Evolutionary conservation across 2,329 filamentous ascomycete species (phyloP).

Genomic region (Penicillium sp.): DNA sequence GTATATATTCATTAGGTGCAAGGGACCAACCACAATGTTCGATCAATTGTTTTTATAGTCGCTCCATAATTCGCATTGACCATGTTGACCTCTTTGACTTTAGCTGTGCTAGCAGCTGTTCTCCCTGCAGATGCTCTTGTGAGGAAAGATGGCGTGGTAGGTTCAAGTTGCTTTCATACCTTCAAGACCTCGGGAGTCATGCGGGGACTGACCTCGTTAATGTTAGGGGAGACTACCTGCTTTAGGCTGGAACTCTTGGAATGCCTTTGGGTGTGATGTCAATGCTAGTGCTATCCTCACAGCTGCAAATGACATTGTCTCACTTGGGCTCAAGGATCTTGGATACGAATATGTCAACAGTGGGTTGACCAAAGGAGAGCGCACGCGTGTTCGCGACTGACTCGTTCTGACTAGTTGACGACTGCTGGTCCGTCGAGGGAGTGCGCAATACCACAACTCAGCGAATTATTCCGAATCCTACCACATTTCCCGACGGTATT

Average conservation of each 20-base stretch:
- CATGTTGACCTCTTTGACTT: constrained; percentile 12
- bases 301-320: constrained; percentile 48
- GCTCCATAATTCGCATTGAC: neutral
- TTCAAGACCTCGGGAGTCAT: too few species aligned
- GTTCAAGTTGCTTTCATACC: neutral
- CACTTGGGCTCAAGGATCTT: constrained; percentile 49
- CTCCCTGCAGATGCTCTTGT: constrained; percentile 26
- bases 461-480: constrained; percentile 49
- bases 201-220: neutral
- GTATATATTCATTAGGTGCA: neutral
- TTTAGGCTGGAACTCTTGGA: constrained; percentile 50
- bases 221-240: constrained; percentile 30
- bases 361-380: constrained; percentile 5
- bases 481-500: constrained; percentile 61
- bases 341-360: constrained; percentile 53
- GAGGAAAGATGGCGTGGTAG: constrained; percentile 30
- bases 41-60: neutral
- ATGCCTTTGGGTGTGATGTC: constrained; percentile 51
- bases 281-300: constrained; percentile 47
- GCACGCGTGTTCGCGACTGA: neutral
- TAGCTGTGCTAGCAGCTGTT: constrained; percentile 18
- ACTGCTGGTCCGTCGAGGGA: constrained; percentile 58
- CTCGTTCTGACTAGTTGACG: constrained; percentile 47
- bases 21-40: neutral
- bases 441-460: constrained; percentile 45